Evolutionary conservation across 192 early-diverging fungal species (phyloP).

Genomic region (Pilobolus umbonatus): DNA sequence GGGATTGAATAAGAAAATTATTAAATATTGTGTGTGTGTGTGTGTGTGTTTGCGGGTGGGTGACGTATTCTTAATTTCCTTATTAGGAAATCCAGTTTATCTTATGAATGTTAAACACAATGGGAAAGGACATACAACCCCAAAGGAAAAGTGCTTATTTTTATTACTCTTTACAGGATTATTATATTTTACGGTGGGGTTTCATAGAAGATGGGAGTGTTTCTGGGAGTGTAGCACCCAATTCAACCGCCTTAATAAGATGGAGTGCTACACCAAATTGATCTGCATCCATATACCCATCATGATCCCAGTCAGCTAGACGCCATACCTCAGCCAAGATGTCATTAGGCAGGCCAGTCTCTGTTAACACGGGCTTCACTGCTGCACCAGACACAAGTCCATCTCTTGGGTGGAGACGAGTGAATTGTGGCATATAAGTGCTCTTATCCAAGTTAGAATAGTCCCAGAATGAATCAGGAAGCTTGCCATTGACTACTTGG

Average conservation of each 20-base stretch:
- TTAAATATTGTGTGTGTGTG: neutral
- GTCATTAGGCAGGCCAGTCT: conserved; percentile 61
- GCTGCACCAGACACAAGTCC: conserved; percentile 51
- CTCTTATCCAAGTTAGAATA: conserved; percentile 49
- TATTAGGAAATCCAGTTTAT: too few relatives aligned
- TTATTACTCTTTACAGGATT: neutral
- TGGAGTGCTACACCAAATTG: conserved; percentile 86
- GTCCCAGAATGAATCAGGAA: conserved; percentile 50
- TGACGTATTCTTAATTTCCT: too few relatives aligned
- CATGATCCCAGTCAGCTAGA: conserved; percentile 70
- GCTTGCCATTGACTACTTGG: conserved; percentile 12
- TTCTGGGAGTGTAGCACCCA: conserved; percentile 44
- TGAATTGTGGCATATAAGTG: conserved; percentile 45
- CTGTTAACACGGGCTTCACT: conserved; percentile 54
- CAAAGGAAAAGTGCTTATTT: too few relatives aligned
- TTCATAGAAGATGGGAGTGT: conserved; percentile 43
- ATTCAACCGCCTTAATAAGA: conserved; percentile 42
- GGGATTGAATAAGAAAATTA: neutral
- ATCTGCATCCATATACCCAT: conserved; percentile 79
- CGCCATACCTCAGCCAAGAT: conserved; percentile 70
- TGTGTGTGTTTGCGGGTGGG: too few relatives aligned
- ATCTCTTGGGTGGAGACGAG: conserved; percentile 46
- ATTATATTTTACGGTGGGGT: conserved; percentile 31
- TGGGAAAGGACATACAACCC: too few relatives aligned
- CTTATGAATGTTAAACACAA: too few relatives aligned